phyloP scores from a whole-genome alignment of 768 basidiomycete genomes.

The Fistulinella prunicolor region DNA sequence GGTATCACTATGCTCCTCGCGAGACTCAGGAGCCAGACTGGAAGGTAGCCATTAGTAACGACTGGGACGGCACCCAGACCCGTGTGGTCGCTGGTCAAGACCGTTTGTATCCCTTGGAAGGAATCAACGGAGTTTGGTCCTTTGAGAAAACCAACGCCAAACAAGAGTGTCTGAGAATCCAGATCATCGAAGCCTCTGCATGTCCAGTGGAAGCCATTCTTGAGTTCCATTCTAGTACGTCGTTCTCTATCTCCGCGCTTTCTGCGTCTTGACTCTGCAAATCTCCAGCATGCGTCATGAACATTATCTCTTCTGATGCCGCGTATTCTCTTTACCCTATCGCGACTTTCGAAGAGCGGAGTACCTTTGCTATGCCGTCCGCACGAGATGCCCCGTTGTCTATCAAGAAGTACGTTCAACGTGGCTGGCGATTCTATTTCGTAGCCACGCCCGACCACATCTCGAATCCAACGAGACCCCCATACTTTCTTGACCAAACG shows the following conservation, averaged over 20 bases:
- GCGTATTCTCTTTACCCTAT: slow-evolving; percentile 43
- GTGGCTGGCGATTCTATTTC: slow-evolving; percentile 32
- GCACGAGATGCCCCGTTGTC: slow-evolving; percentile 6
- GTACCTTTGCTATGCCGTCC: slow-evolving; percentile 20
- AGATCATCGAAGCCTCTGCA: slow-evolving; percentile 34
- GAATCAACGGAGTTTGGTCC: slow-evolving; percentile 16
- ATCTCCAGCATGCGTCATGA: slow-evolving; percentile 15
- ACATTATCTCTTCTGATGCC: slow-evolving; percentile 39
- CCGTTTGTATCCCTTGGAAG: not conserved
- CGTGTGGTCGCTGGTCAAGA: not conserved
- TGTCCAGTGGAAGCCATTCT: slow-evolving; percentile 36
- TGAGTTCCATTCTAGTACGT: slow-evolving; percentile 47
- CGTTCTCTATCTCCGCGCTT: not conserved
- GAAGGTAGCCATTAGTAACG: slow-evolving; percentile 1
- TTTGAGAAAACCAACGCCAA: slow-evolving; percentile 18
- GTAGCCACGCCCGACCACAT: slow-evolving; percentile 2
- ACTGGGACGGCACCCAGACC: slow-evolving; percentile 19
- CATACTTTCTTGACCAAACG: slow-evolving; percentile 15
- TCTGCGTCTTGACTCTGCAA: slow-evolving; percentile 11
- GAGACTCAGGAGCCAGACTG: slow-evolving; percentile 18
- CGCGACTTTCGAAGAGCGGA: slow-evolving; percentile 37
- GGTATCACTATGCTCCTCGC: slow-evolving; percentile 30
- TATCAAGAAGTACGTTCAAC: slow-evolving; percentile 33
- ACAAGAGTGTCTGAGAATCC: slow-evolving; percentile 29
- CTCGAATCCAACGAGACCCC: not conserved